phyloP scores from a whole-genome alignment of 208 protist genomes.

The Leishmania arabica region DNA sequence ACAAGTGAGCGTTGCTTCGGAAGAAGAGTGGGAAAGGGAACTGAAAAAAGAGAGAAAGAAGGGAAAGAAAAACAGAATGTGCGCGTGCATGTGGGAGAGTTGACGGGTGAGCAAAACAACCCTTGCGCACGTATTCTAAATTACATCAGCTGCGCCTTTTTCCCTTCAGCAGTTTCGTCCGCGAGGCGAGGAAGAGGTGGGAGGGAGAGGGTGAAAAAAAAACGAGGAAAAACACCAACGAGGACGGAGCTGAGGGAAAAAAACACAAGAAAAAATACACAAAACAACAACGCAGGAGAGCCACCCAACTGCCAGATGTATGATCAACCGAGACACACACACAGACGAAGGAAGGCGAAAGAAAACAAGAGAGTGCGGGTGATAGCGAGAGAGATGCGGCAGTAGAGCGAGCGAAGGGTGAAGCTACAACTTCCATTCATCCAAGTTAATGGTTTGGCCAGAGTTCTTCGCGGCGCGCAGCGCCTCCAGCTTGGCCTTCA shows the following conservation, averaged over 20 bases:
- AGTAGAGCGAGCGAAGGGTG: neutral
- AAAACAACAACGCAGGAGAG: neutral
- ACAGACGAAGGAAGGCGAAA: neutral
- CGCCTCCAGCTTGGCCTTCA: slow-evolving; percentile 88
- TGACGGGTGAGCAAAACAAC: neutral
- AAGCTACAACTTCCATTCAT: slow-evolving; percentile 79
- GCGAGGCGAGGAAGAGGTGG: neutral
- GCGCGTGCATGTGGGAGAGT: neutral
- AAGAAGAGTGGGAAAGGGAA: slow-evolving; percentile 7
- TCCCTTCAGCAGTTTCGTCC: neutral
- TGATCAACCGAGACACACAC: neutral
- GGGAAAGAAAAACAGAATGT: neutral
- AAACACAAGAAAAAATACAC: neutral
- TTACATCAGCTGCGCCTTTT: slow-evolving; percentile 7
- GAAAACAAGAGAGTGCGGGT: neutral
- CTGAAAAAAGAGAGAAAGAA: slow-evolving; percentile 7
- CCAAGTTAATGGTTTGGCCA: slow-evolving; percentile 79
- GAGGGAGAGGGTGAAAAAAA: neutral
- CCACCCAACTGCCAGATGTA: neutral
- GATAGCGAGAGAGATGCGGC: neutral
- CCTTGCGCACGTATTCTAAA: neutral
- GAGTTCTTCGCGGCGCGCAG: slow-evolving; percentile 75
- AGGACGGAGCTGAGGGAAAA: neutral
- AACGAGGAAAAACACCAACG: neutral
- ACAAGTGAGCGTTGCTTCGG: neutral